Evolutionary conservation across 106 monocot genomes (phyloP).

Genomic region (Dendrobium chrysotoxum): DNA sequence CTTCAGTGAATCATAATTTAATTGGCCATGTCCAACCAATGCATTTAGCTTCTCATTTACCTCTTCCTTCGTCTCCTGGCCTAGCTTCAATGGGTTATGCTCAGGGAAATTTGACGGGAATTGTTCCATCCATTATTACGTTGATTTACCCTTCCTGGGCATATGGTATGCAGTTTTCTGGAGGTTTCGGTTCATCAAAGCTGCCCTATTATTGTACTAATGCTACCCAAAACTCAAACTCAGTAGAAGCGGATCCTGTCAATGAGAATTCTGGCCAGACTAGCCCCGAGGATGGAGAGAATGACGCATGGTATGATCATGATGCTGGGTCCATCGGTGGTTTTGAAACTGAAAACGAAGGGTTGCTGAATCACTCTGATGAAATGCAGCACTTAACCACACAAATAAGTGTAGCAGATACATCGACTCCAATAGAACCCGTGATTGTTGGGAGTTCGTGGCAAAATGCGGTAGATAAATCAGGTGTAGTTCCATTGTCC

Average conservation of each 20-base stretch:
- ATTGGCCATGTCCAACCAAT: slow-evolving; percentile 53
- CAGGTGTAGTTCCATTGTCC: slow-evolving; percentile 32
- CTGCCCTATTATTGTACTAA: slow-evolving; percentile 30
- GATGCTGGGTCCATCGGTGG: slow-evolving; percentile 30
- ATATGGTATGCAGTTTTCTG: slow-evolving; percentile 46
- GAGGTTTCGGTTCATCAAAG: slow-evolving; percentile 37
- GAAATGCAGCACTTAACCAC: slow-evolving; percentile 22
- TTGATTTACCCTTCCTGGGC: slow-evolving; percentile 41
- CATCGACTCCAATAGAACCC: slow-evolving; percentile 27
- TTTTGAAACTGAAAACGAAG: slow-evolving; percentile 25
- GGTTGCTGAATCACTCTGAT: slow-evolving; percentile 24
- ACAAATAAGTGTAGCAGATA: neutral
- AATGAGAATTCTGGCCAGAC: slow-evolving; percentile 25
- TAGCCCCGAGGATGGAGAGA: slow-evolving; percentile 24
- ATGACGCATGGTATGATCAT: slow-evolving; percentile 6
- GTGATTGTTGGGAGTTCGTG: slow-evolving; percentile 31
- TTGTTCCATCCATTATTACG: slow-evolving; percentile 32
- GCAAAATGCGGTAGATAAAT: slow-evolving; percentile 35
- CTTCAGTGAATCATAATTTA: slow-evolving; percentile 36
- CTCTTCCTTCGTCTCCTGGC: slow-evolving; percentile 14
- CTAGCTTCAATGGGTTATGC: slow-evolving; percentile 37
- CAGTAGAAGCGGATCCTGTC: slow-evolving; percentile 34
- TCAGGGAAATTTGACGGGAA: slow-evolving; percentile 41
- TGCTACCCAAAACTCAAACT: slow-evolving; percentile 20
- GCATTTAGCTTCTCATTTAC: slow-evolving; percentile 27